Evolutionary conservation across 345 rosid species (phyloP).

Genomic region (Ceriops decandra): DNA sequence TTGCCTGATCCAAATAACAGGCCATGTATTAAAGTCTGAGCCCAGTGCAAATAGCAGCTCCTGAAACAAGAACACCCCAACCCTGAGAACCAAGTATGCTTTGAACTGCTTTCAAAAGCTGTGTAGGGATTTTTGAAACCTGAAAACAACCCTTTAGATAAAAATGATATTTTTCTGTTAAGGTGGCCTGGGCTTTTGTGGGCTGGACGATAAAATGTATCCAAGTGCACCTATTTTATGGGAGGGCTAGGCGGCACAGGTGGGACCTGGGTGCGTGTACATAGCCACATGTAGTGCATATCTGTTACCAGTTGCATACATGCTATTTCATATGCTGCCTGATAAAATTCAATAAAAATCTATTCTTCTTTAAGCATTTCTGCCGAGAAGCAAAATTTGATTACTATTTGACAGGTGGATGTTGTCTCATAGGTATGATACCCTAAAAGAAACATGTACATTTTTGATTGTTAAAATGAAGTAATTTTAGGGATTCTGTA

Average conservation of each 20-base stretch:
- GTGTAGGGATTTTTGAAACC: constrained; percentile 88
- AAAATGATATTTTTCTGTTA: constrained; percentile 15
- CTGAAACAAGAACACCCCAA: constrained; percentile 95
- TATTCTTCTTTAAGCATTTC: not conserved
- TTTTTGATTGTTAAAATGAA: not conserved
- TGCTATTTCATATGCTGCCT: no score
- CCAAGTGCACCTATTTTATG: no score
- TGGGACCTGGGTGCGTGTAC: no score
- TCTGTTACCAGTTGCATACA: no score
- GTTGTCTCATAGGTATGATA: not conserved
- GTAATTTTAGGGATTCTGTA: not conserved
- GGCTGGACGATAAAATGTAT: no score
- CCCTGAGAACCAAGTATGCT: constrained; percentile 75
- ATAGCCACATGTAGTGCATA: no score
- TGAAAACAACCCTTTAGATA: constrained; percentile 66
- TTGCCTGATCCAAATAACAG: not conserved
- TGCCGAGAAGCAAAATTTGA: not conserved
- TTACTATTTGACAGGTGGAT: not conserved
- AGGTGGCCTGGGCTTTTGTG: not conserved
- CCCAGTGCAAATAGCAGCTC: constrained; percentile 57
- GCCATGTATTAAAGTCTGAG: not conserved
- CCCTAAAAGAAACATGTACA: not conserved
- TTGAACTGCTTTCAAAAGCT: constrained; percentile 81
- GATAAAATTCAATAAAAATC: not conserved
- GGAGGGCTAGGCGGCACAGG: no score